Evolutionary conservation across 352 stramenopile genomes (phyloP).

Genomic region (Phytophthora sp.): DNA sequence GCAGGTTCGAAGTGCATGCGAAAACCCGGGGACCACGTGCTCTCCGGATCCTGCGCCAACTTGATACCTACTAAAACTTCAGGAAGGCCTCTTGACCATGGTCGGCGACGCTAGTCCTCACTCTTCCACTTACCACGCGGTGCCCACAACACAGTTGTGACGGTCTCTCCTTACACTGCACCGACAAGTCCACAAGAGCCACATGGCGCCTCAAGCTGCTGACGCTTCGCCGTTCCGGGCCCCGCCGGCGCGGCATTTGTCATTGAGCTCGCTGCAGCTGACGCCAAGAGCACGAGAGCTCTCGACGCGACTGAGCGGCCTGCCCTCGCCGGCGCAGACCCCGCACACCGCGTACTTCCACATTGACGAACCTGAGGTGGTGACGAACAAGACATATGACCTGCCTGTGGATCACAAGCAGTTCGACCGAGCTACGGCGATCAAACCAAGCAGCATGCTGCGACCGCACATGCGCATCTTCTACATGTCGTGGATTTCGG

Average conservation of each 20-base stretch:
- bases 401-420: conserved; percentile 58
- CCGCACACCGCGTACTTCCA: conserved; percentile 28
- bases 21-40: neutral
- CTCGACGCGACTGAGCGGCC: conserved; percentile 19
- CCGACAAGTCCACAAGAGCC: too few relatives aligned
- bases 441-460: conserved; percentile 81
- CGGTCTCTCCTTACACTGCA: too few relatives aligned
- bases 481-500: conserved; percentile 91
- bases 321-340: conserved; percentile 23
- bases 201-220: conserved; percentile 24
- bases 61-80: conserved; percentile 10
- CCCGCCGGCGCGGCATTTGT: conserved; percentile 12
- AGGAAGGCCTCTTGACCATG: too few relatives aligned
- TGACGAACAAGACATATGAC: conserved; percentile 41
- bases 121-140: conserved; percentile 18
- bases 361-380: conserved; percentile 27
- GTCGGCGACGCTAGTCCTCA: conserved; percentile 13
- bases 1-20: conserved; percentile 9
- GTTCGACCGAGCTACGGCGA: conserved; percentile 73
- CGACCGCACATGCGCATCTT: conserved; percentile 96
- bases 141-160: neutral
- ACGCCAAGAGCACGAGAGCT: conserved; percentile 27
- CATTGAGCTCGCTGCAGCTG: conserved; percentile 27
- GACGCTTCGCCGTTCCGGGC: conserved; percentile 14
- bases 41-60: neutral